Base-by-base conservation (phyloP, 495 filamentous ascomycete species). In the Aspergillus hancockii region DNA sequence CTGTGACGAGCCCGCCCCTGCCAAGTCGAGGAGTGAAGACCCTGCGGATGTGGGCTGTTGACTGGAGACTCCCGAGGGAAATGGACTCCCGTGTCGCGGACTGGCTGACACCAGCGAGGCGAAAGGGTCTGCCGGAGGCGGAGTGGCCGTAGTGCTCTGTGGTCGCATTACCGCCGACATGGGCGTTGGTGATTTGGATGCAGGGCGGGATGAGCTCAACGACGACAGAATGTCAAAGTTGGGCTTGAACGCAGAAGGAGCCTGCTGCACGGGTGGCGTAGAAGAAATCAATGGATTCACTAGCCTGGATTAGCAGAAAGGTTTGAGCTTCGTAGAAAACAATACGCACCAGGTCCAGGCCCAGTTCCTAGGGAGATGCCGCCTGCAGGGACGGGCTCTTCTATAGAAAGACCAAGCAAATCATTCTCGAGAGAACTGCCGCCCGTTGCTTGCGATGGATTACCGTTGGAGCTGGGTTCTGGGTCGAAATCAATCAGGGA, bases 401-500 rank as follows among this genome's bases (percentile, higher is more conserved):
- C 80, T 58, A 91, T 80, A 18, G 85, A 89, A 12, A 91, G 71
- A 8, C 88, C 89, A 23, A 91, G 75, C 31, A 91, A 68, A 66
- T 91, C 88, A 66, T 90, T 85, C 60, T 85, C 77, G 55, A 86
- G 65, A 3, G 83, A 76, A 59, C 65, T 76, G 22, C 68, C 63
- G 49, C 68, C 71, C 8, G 76, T 69, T 54, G 70, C 70, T 19
- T 60, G 63, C 0, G 76, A 61, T 38, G 80, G 81, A 51, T 84
- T 83, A 25, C 73, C 75, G 58, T 75, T 79, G 8, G 75, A 59
- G 49, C 61, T 73, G 0, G 85, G 70, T 65, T 90, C 88, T 14
- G 80, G 76, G 51, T 90, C 85, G 64, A 98, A 90, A 67, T 98
- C 95, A 58, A 98, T 98, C 59, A 98, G 77, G 8, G 93, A 97